Evolutionary conservation across 805 yeast genomes (phyloP).

Genomic region (Saccharomycopsis amapae): DNA sequence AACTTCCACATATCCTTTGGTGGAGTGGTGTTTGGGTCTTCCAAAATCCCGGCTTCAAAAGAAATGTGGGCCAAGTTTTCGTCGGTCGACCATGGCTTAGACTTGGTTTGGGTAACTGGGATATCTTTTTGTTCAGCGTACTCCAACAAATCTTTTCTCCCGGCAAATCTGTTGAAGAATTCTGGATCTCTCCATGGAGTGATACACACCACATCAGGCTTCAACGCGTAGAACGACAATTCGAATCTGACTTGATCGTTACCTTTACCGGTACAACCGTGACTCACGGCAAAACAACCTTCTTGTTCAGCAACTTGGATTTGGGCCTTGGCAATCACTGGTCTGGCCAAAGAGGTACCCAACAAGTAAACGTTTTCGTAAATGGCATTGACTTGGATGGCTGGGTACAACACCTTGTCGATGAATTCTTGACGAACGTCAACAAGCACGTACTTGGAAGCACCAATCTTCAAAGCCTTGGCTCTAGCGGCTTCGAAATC

Average conservation of each 20-base stretch:
- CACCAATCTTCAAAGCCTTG: slow-evolving; percentile 95
- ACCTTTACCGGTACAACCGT: slow-evolving; percentile 99
- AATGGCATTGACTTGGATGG: slow-evolving; percentile 94
- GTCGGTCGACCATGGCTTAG: slow-evolving; percentile 99
- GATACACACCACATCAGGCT: slow-evolving; percentile 93
- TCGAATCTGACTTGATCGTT: slow-evolving; percentile 99
- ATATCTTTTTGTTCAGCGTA: slow-evolving; percentile 89
- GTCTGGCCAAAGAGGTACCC: slow-evolving; percentile 98
- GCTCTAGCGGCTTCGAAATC: slow-evolving; percentile 95
- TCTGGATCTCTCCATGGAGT: slow-evolving; percentile 99
- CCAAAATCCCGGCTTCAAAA: slow-evolving; percentile 98
- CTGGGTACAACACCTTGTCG: slow-evolving; percentile 86
- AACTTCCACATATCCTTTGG: slow-evolving; percentile 99
- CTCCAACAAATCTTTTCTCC: slow-evolving; percentile 92
- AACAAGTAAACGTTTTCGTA: slow-evolving; percentile 94
- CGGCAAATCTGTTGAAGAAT: slow-evolving; percentile 93
- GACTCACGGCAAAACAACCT: slow-evolving; percentile 97
- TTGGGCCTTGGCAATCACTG: slow-evolving; percentile 97
- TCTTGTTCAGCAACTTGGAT: slow-evolving; percentile 93
- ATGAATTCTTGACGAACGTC: slow-evolving; percentile 96
- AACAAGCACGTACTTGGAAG: slow-evolving; percentile 86
- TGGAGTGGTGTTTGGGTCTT: slow-evolving; percentile 97
- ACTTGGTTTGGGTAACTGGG: slow-evolving; percentile 94
- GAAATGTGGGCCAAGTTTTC: slow-evolving; percentile 99
- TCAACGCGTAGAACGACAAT: slow-evolving; percentile 91